Evolutionary conservation across 768 basidiomycete species (phyloP).

Genomic region (Lactifluus piperatus): DNA sequence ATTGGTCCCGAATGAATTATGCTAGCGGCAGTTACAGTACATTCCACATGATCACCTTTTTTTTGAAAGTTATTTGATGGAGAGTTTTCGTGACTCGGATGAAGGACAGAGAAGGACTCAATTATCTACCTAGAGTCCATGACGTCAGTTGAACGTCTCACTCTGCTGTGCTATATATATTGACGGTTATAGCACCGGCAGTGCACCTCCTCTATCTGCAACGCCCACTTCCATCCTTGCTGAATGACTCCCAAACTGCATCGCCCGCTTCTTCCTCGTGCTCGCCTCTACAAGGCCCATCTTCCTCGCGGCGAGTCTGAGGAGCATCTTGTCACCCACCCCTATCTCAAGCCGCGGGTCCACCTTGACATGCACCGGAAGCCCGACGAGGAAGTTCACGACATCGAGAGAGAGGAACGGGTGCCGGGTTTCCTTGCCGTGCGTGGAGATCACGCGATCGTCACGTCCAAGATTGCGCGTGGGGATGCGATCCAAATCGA

Average conservation of each 20-base stretch:
- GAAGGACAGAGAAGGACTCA: too few relatives aligned
- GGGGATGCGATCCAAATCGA: constrained; percentile 82
- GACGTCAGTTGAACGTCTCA: too few relatives aligned
- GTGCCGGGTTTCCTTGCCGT: constrained; percentile 88
- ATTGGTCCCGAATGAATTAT: too few relatives aligned
- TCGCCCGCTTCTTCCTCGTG: constrained; percentile 78
- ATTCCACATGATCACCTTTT: too few relatives aligned
- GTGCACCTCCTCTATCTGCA: constrained; percentile 37
- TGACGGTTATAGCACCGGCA: neutral
- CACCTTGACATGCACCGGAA: constrained; percentile 77
- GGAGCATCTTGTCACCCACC: constrained; percentile 80
- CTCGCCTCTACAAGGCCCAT: constrained; percentile 75
- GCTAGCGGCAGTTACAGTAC: too few relatives aligned
- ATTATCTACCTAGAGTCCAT: too few relatives aligned
- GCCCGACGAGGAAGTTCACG: constrained; percentile 62
- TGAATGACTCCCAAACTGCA: constrained; percentile 93
- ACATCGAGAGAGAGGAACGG: constrained; percentile 81
- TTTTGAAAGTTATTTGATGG: too few relatives aligned
- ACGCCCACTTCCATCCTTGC: constrained; percentile 70
- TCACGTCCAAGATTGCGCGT: constrained; percentile 88
- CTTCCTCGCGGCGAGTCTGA: constrained; percentile 61
- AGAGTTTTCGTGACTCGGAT: too few relatives aligned
- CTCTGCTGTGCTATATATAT: neutral
- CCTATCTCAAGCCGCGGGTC: constrained; percentile 71
- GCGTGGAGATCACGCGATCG: constrained; percentile 85